These are phyloP conservation scores for Eucalyptus erythrocorys DNA, from an alignment of 345 rosid species.

Conservation along the genomic window DNA sequence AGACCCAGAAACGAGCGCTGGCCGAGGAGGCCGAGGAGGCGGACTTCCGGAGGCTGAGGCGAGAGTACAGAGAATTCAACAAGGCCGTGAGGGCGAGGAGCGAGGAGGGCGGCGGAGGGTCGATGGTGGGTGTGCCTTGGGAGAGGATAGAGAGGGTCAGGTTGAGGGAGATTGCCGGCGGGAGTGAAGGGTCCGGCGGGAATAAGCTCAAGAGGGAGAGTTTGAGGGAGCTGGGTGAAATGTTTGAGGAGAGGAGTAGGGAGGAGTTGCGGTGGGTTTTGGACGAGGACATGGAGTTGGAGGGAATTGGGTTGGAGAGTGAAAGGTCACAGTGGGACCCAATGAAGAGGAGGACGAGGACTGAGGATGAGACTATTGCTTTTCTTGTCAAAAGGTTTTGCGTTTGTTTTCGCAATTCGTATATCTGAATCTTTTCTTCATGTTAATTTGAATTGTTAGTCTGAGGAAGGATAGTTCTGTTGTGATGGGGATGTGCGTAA, in stretches of 20 bases:
- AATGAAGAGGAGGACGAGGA: slow-evolving; percentile 44
- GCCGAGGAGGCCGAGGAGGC: slow-evolving; percentile 44
- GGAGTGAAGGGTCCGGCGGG: slow-evolving; percentile 27
- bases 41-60: slow-evolving; percentile 33
- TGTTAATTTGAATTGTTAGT: not conserved
- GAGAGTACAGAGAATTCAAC: slow-evolving; percentile 58
- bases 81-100: slow-evolving; percentile 16
- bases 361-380: slow-evolving; percentile 54
- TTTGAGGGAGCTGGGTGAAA: slow-evolving; percentile 54
- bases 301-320: slow-evolving; percentile 6
- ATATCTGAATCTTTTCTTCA: not conserved
- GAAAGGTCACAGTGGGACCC: slow-evolving; percentile 25
- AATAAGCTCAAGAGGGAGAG: slow-evolving; percentile 34
- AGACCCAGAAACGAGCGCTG: slow-evolving; percentile 25
- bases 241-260: slow-evolving; percentile 31
- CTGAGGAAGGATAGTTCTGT: not conserved
- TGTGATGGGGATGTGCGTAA: not conserved
- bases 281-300: slow-evolving; percentile 65
- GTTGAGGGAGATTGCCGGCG: slow-evolving; percentile 43
- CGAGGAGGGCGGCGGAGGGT: not conserved
- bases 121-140: slow-evolving; percentile 78
- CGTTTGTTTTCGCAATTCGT: not conserved
- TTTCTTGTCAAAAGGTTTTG: slow-evolving; percentile 63
- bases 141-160: slow-evolving; percentile 59
- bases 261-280: slow-evolving; percentile 72